Evolutionary conservation across 1,284 basidiomycete genomes (phyloP).

Genomic region (Ustilago nuda): DNA sequence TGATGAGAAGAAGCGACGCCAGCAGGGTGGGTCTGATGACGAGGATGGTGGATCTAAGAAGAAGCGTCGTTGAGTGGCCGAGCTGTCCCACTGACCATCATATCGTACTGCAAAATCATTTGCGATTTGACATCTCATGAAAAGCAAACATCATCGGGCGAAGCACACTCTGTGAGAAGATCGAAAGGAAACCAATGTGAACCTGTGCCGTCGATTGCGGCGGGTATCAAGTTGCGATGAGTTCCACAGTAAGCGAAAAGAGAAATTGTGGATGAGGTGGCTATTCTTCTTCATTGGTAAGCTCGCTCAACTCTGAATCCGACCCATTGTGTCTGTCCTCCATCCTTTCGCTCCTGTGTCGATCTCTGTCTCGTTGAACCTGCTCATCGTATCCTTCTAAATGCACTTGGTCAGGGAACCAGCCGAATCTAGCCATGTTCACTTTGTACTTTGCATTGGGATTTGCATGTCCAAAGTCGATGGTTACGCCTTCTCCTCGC

Average conservation of each 20-base stretch:
- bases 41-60: constrained; percentile 41
- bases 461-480: constrained; percentile 44
- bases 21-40: constrained; percentile 56
- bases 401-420: constrained; percentile 50
- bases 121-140: constrained; percentile 2
- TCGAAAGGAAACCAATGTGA: not conserved
- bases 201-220: not conserved
- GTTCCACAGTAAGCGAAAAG: not conserved
- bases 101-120: not conserved
- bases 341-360: constrained; percentile 11
- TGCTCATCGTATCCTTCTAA: constrained; percentile 41
- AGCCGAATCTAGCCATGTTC: constrained; percentile 39
- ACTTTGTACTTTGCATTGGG: constrained; percentile 47
- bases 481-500: constrained; percentile 37
- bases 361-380: not conserved
- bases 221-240: constrained; percentile 8
- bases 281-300: constrained; percentile 17
- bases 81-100: not conserved
- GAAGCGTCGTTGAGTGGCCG: constrained; percentile 39
- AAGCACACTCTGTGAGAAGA: not conserved
- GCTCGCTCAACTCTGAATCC: constrained; percentile 35
- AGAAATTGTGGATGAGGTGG: not conserved
- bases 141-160: not conserved
- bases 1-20: constrained; percentile 60
- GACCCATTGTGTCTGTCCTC: not conserved